Conservation (phyloP, 78 protist species). For the Dictyostelium brefeldianum region DNA sequence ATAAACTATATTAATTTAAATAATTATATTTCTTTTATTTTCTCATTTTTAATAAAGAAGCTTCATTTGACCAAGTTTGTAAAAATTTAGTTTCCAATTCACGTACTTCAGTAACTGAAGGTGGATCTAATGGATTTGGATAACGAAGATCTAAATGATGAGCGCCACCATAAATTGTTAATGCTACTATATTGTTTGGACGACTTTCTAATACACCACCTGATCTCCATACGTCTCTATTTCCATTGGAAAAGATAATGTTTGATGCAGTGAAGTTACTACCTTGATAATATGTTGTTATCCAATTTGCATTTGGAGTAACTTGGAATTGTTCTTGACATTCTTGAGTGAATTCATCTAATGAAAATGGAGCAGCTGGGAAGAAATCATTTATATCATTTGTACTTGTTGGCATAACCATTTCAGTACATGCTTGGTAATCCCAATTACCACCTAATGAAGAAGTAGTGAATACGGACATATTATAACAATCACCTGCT, state of each 20-base stretch:
- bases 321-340: conserved; percentile 50
- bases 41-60: conserved; percentile 38
- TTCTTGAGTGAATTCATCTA: conserved; percentile 1
- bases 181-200: not conserved
- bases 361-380: conserved; percentile 21
- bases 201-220: conserved; percentile 80
- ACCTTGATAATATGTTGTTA: conserved; percentile 49
- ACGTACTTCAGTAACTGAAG: conserved; percentile 43
- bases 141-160: conserved; percentile 88
- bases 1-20: too few relatives aligned
- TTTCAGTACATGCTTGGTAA: conserved; percentile 89
- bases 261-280: conserved; percentile 42
- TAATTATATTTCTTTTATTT: too few relatives aligned
- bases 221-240: conserved; percentile 79
- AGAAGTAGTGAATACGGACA: not conserved
- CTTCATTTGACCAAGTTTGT: conserved; percentile 24
- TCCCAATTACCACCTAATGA: conserved; percentile 58
- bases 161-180: conserved; percentile 85
- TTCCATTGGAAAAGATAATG: conserved; percentile 80
- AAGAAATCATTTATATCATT: conserved; percentile 79
- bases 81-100: conserved; percentile 26
- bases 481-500: conserved; percentile 23
- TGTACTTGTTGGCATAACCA: conserved; percentile 76
- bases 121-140: conserved; percentile 78
- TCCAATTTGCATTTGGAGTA: conserved; percentile 72